These are phyloP conservation scores for Salix udensis DNA, from an alignment of 345 rosid genomes.

Conservation along the genomic window DNA sequence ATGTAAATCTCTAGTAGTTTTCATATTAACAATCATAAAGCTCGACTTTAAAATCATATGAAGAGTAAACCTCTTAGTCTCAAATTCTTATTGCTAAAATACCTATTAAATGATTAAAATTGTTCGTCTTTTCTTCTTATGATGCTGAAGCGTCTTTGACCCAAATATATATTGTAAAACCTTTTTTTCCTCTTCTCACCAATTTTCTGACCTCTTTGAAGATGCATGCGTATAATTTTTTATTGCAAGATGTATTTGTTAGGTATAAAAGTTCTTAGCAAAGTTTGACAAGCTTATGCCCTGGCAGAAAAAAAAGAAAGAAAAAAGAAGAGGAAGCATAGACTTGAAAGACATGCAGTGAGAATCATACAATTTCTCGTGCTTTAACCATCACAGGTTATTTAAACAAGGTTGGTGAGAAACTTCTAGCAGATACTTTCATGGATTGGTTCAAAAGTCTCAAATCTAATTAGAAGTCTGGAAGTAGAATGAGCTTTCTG, in stretches of 20 bases:
- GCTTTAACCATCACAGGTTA: slow-evolving; percentile 10
- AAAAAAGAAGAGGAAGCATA: slow-evolving; percentile 3
- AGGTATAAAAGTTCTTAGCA: slow-evolving; percentile 27
- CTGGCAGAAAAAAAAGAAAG: slow-evolving; percentile 12
- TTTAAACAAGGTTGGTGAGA: neutral
- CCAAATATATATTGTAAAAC: slow-evolving; percentile 16
- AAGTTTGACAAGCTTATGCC: slow-evolving; percentile 28
- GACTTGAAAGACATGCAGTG: slow-evolving; percentile 1
- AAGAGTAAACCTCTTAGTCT: accelerated
- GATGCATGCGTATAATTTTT: slow-evolving; percentile 17
- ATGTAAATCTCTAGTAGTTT: accelerated
- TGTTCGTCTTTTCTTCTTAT: slow-evolving; percentile 4
- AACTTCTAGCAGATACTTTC: too few relatives aligned
- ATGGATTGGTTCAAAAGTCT: too few relatives aligned
- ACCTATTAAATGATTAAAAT: too few relatives aligned
- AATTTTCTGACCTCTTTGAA: neutral
- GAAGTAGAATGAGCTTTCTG: too few relatives aligned
- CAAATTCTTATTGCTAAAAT: too few relatives aligned
- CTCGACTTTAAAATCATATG: too few relatives aligned
- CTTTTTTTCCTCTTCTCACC: neutral
- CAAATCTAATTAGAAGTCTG: too few relatives aligned
- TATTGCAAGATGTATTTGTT: slow-evolving; percentile 15
- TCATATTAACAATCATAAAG: too few relatives aligned
- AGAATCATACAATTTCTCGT: slow-evolving; percentile 20
- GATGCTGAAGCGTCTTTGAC: slow-evolving; percentile 55